Evolutionary conservation across 768 basidiomycete genomes (phyloP), one percentile per base, ranked within the genome.

Genomic region (Russula vinacea): DNA sequence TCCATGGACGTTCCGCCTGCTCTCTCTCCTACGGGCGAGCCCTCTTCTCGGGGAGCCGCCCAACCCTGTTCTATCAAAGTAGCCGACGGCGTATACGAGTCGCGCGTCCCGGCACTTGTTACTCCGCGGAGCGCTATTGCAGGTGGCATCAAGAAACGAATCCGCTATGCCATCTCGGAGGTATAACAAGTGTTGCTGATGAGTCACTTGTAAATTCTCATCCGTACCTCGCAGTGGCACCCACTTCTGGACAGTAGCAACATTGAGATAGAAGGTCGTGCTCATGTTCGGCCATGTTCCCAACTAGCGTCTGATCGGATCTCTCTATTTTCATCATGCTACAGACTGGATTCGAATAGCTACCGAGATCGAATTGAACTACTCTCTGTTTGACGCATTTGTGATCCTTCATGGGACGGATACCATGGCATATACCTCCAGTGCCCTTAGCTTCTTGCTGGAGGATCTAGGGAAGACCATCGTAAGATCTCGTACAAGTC

Each of bases 381-480:
- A 97, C 71, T 73, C 80, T 37, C 70, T 73, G 16, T 98, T 92
- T 72, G 95, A 98, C 70, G 92, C 92, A 0, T 97, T 98, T 71
- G 86, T 98, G 22, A 78, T 97, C 35, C 76, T 96, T 22, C 94
- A 96, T 71, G 94, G 94, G 39, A 93, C 91, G 11, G 94, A 96
- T 71, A 94, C 91, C 1, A 94, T 94, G 90, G 85, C 86, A 19
- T 95, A 93, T 74, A 88, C 89, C 9, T 85, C 93, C 9, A 93
- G 92, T 55, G 92, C 94, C 3, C 80, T 96, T 42, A 90, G 89
- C 71, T 98, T 97, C 74, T 76, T 98, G 60, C 80, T 98, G 8
- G 94, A 97, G 76, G 93, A 97, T 68, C 81, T 98, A 3, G 92
- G 93, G 54, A 94, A 93, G 77, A 94, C 92, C 1, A 89, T 94